A percentile compares a stretch with the other conserved stretches of the same genome.
Evolutionary conservation across 805 yeast species (phyloP).

Genomic region (Pichia exigua): DNA sequence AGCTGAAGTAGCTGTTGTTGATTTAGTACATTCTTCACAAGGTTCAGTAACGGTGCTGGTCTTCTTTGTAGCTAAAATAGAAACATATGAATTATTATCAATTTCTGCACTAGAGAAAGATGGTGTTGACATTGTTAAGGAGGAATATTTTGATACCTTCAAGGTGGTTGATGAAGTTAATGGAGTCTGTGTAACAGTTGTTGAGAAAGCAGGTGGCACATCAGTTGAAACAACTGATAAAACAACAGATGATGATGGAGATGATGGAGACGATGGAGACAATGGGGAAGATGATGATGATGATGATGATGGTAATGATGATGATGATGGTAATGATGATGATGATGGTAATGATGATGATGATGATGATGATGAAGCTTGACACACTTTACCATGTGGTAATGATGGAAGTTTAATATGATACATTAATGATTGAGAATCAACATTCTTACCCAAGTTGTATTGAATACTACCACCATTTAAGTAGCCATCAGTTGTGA

Average conservation of each 20-base stretch:
- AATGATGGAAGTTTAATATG: slow-evolving; percentile 24
- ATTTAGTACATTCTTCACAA: slow-evolving; percentile 2
- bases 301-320: neutral
- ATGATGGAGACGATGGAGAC: neutral
- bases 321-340: neutral
- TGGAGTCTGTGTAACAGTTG: too few species aligned
- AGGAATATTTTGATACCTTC: neutral
- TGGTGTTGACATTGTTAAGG: neutral
- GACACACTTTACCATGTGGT: slow-evolving; percentile 6
- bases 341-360: neutral
- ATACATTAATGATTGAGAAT: slow-evolving; percentile 26
- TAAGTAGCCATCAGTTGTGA: slow-evolving; percentile 25
- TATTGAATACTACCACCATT: slow-evolving; percentile 21
- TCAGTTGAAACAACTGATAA: too few species aligned
- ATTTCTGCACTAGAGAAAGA: neutral
- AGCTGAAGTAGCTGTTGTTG: neutral
- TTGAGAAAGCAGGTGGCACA: neutral
- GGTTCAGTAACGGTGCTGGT: neutral
- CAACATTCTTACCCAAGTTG: slow-evolving; percentile 23
- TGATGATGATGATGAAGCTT: slow-evolving; percentile 8
- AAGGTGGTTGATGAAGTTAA: neutral
- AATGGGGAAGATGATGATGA: slow-evolving; percentile 5
- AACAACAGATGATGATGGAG: neutral
- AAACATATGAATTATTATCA: neutral
- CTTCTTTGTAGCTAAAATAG: neutral